Base-by-base conservation (phyloP, 2,329 filamentous ascomycete species). In the Calonectria ilicicola region DNA sequence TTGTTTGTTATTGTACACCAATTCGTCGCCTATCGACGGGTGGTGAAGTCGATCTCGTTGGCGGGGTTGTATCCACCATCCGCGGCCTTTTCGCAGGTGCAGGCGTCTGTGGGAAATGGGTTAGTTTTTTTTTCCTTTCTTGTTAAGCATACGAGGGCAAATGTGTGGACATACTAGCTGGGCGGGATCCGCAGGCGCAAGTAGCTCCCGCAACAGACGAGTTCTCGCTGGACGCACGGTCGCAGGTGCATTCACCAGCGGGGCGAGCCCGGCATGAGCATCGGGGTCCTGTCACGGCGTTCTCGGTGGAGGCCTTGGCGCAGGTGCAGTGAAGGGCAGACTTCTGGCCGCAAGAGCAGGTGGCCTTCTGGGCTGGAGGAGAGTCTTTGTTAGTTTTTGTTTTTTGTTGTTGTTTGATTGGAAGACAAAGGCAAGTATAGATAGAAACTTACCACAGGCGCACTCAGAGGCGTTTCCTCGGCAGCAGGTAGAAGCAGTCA, bases 281-380 rank as follows among this genome's bases (percentile, higher is more conserved):
- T 78, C 94, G 89, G 46, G 94, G 89, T 8, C 95, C 95, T 8
- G 87, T 84, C 69, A 94, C 83, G 47, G 86, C 86, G 88, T 98
- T 98, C 89, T 98, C 96, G 19, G 87, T 85, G 5, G 89, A 76
- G 5, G 95, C 90, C 84, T 95, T 96, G 80, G 91, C 91, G 87
- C 96, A 98, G 74, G 88, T 93, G 91, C 96, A 98, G 83, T 96
- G 89, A 62, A 98, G 91, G 63, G 96, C 96, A 5, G 92, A 91
- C 83, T 97, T 90, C 88, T 98, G 92, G 82, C 96, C 96, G 84
- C 96, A 98, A 19, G 95, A 97, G 91, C 95, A 98, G 72, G 88
- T 93, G 10, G 91, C 91, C 84, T 93, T 88, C 79, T 91, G 84
- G 78, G 91, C 91, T 91, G 77, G 19, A 49, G 53, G 69, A 6